Evolutionary conservation across 2,329 filamentous ascomycete species (phyloP).

Genomic region (Hymenoscyphus albidus): DNA sequence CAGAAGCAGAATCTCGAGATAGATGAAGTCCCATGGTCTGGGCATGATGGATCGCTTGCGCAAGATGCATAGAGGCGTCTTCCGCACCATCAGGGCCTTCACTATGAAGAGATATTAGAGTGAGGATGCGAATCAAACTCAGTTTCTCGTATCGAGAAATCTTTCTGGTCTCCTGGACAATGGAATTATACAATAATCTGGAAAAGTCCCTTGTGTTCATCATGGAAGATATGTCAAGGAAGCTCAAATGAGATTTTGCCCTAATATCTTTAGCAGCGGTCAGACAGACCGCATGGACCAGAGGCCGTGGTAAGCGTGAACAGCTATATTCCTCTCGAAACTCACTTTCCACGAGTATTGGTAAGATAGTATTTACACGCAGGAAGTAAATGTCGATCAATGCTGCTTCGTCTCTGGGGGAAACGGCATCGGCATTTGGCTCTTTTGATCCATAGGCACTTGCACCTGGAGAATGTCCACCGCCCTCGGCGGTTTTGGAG

Average conservation of each 20-base stretch:
- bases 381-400: constrained; percentile 10
- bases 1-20: background rate
- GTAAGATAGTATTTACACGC: constrained; percentile 1
- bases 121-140: constrained; percentile 3
- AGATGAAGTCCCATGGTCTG: constrained; percentile 11
- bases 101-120: constrained; percentile 10
- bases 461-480: background rate
- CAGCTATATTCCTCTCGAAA: background rate
- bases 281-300: constrained; percentile 5
- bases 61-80: constrained; percentile 8
- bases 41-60: constrained; percentile 10
- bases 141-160: constrained; percentile 2
- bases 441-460: background rate
- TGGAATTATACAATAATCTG: constrained; percentile 4
- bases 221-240: background rate
- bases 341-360: constrained; percentile 4
- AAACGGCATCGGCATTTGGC: background rate
- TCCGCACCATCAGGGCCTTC: constrained; percentile 9
- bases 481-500: background rate
- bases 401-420: background rate
- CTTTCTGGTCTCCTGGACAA: background rate
- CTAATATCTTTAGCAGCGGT: background rate
- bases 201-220: constrained; percentile 1
- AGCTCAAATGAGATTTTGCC: background rate
- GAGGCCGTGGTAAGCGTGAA: constrained; percentile 1